Conservation (phyloP, 805 yeast species). For the Metschnikowia henanensis region DNA sequence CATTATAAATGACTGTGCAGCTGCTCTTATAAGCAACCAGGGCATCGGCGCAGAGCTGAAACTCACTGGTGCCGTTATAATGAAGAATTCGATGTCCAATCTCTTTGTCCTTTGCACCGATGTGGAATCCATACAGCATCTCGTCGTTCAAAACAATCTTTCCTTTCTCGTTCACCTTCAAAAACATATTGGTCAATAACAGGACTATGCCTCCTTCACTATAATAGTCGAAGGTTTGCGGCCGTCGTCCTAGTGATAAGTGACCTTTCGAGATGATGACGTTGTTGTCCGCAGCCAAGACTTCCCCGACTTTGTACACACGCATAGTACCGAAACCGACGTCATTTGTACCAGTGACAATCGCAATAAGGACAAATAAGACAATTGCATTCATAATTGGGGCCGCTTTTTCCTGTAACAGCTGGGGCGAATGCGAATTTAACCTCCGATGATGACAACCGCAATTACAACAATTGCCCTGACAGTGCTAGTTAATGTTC, state of each 20-base stretch:
- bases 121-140: neutral
- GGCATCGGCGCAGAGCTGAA: neutral
- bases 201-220: neutral
- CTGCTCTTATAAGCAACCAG: neutral
- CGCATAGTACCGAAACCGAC: neutral
- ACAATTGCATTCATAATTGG: neutral
- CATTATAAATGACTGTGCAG: neutral
- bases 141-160: neutral
- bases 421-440: too few species aligned
- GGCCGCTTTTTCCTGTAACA: too few species aligned
- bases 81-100: neutral
- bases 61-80: neutral
- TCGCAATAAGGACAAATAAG: neutral
- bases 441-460: too few species aligned
- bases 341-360: neutral
- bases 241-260: neutral
- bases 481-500: too few species aligned
- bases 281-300: neutral
- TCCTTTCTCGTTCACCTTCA: neutral
- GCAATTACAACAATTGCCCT: too few species aligned
- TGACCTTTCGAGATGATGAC: neutral
- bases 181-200: neutral
- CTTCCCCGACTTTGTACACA: neutral
- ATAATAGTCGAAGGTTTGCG: neutral
- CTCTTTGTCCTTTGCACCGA: neutral